Evolutionary conservation across 176 grass and related monocot species (phyloP).

Genomic region (Puya raimondii): DNA sequence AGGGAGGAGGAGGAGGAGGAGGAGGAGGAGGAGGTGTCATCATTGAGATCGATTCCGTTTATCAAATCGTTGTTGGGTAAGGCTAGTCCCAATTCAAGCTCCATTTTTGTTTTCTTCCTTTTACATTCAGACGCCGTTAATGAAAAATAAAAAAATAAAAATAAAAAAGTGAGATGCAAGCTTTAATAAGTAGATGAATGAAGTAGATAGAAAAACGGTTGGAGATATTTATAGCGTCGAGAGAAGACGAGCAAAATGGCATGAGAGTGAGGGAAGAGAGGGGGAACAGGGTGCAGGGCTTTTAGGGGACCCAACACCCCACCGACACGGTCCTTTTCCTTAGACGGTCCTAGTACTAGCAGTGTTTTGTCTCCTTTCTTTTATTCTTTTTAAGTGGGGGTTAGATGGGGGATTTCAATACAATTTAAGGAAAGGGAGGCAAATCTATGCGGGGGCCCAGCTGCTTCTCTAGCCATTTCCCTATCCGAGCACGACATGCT

Average conservation of each 20-base stretch:
- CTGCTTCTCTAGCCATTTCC: background rate
- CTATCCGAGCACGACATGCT: background rate
- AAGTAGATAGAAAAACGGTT: too few relatives aligned
- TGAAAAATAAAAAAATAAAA: background rate
- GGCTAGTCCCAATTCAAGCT: constrained; percentile 63
- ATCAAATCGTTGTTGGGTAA: constrained; percentile 13
- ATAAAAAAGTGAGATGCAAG: too few relatives aligned
- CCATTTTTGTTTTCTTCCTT: constrained; percentile 22
- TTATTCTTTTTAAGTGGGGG: background rate
- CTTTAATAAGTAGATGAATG: too few relatives aligned
- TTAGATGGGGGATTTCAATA: background rate
- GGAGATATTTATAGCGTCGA: constrained; percentile 10
- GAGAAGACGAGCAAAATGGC: background rate
- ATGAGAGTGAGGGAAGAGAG: constrained; percentile 6
- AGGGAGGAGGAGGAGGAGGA: background rate
- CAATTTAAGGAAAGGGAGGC: background rate
- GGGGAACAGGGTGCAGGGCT: constrained; percentile 40
- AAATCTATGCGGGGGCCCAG: background rate
- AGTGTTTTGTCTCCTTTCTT: background rate
- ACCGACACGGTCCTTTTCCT: constrained; percentile 48
- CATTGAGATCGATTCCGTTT: too few relatives aligned
- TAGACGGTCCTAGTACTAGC: background rate
- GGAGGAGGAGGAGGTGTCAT: too few relatives aligned
- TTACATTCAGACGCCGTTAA: background rate
- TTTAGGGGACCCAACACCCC: constrained; percentile 27